A percentile compares a stretch with the other conserved stretches of the same genome.
Conservation (phyloP, 345 rosid genomes). For the Cardamine resedifolia region DNA sequence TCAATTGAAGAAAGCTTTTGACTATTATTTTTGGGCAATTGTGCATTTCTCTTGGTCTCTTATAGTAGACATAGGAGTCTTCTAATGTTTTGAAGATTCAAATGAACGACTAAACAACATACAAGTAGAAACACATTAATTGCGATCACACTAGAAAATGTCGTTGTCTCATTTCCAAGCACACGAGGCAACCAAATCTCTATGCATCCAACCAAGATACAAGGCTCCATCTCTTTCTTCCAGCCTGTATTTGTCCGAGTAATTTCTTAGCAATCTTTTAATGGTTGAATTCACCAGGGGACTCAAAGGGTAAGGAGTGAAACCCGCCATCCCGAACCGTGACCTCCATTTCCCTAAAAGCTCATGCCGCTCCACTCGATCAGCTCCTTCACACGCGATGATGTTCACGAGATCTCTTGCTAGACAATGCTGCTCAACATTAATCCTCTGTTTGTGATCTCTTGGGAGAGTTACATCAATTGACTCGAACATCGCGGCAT, state of each 20-base stretch:
- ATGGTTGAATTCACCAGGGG: conserved; percentile 78
- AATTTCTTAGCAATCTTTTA: conserved; percentile 60
- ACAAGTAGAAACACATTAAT: conserved; percentile 18
- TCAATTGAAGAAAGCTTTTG: not conserved
- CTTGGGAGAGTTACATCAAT: conserved; percentile 77
- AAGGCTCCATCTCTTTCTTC: conserved; percentile 84
- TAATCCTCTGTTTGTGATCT: conserved; percentile 76
- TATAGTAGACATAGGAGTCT: not conserved
- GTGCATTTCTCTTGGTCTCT: not conserved
- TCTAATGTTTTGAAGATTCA: conserved; percentile 19
- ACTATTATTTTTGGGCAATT: not conserved
- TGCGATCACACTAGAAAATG: conserved; percentile 10
- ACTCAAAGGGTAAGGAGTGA: conserved; percentile 72
- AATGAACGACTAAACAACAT: conserved; percentile 15
- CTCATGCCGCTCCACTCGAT: conserved; percentile 87
- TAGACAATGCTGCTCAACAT: conserved; percentile 96
- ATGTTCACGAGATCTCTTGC: conserved; percentile 93
- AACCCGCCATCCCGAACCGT: conserved; percentile 86
- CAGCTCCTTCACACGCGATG: conserved; percentile 87
- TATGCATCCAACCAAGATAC: conserved; percentile 88
- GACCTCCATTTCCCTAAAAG: conserved; percentile 86
- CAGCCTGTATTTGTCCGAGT: conserved; percentile 63
- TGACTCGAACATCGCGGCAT: conserved; percentile 90
- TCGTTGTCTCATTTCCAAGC: conserved; percentile 68
- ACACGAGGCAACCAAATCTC: conserved; percentile 89